Percentiles rank a stretch among this genome's conserved stretches.
Evolutionary conservation across 2,329 filamentous ascomycete genomes (phyloP).

Genomic region (Botrytis deweyae): DNA sequence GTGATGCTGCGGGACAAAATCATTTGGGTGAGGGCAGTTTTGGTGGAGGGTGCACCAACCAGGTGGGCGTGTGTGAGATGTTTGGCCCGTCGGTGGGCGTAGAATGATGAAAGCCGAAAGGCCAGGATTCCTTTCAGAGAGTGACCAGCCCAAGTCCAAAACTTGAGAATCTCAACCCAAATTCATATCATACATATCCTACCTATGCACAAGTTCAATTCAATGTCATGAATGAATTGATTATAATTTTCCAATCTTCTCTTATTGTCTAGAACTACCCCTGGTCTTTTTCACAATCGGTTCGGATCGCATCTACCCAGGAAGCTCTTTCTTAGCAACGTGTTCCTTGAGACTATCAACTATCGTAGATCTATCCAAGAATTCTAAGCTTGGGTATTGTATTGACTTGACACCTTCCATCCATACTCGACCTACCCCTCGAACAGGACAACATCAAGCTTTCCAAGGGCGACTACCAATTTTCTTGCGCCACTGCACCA

Average conservation of each 20-base stretch:
- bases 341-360: constrained; percentile 31
- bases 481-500: constrained; percentile 19
- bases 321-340: constrained; percentile 32
- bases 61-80: too few species aligned
- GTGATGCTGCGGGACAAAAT: neutral
- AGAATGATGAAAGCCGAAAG: neutral
- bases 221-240: constrained; percentile 31
- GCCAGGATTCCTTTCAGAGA: constrained; percentile 13
- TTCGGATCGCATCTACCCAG: constrained; percentile 20
- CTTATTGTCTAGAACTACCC: constrained; percentile 22
- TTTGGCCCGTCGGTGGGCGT: neutral
- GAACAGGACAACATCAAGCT: constrained; percentile 23
- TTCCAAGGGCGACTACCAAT: constrained; percentile 22
- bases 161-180: neutral
- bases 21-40: neutral
- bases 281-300: neutral
- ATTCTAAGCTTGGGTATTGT: constrained; percentile 21
- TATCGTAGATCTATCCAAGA: constrained; percentile 21
- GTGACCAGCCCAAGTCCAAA: constrained; percentile 4
- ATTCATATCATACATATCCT: neutral
- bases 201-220: constrained; percentile 2
- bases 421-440: constrained; percentile 21
- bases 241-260: constrained; percentile 19
- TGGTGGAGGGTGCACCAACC: neutral
- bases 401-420: constrained; percentile 21